Percentiles rank a stretch among this genome's conserved stretches.
These are phyloP conservation scores for Scleroderma bovista DNA, from an alignment of 768 basidiomycete species.

Conservation along the genomic window DNA sequence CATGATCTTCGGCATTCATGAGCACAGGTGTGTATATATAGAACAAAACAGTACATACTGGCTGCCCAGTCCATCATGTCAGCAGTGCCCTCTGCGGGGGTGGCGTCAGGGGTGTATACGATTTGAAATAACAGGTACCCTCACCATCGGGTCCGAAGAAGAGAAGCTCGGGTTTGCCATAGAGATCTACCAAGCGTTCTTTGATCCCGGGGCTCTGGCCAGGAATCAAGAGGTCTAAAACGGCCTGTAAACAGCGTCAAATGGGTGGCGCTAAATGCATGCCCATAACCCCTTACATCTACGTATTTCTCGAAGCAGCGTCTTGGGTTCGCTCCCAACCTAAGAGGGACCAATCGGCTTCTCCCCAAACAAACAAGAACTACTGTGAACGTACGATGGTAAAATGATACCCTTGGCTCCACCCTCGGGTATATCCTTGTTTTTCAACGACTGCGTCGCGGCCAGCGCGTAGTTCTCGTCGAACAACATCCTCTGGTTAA, in stretches of 20 bases:
- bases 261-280: slow-evolving; percentile 4
- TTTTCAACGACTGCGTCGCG: slow-evolving; percentile 91
- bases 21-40: not conserved
- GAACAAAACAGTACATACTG: slow-evolving; percentile 38
- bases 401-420: slow-evolving; percentile 97
- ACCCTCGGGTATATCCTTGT: slow-evolving; percentile 96
- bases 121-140: slow-evolving; percentile 11
- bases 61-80: slow-evolving; percentile 99
- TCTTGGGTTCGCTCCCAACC: slow-evolving; percentile 77
- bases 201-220: slow-evolving; percentile 96
- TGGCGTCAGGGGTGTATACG: slow-evolving; percentile 5
- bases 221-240: slow-evolving; percentile 94
- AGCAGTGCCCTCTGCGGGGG: slow-evolving; percentile 79
- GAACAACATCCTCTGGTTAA: slow-evolving; percentile 92
- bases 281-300: slow-evolving; percentile 51
- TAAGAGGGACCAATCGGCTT: slow-evolving; percentile 15
- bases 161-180: slow-evolving; percentile 85
- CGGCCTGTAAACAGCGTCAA: slow-evolving; percentile 40
- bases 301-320: slow-evolving; percentile 97
- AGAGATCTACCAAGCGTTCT: slow-evolving; percentile 84
- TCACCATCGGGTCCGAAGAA: slow-evolving; percentile 93
- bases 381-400: slow-evolving; percentile 57
- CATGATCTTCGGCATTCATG: slow-evolving; percentile 47
- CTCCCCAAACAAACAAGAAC: not conserved
- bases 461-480: slow-evolving; percentile 98